Percentiles rank a stretch among this genome's conserved stretches.
phyloP scores from a whole-genome alignment of 106 monocot species.

The Cymbidium sinense region DNA sequence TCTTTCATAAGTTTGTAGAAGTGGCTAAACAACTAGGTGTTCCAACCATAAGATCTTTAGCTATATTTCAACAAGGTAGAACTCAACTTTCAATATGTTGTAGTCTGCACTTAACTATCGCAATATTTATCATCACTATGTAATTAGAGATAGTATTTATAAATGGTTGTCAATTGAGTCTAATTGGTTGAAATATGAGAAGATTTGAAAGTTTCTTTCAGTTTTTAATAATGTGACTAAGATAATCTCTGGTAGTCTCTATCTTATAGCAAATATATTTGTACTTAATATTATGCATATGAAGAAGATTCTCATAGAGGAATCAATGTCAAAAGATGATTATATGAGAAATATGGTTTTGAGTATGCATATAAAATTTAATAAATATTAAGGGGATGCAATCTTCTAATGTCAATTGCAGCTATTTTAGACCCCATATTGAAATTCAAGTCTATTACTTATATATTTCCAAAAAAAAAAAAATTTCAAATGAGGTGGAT shows the following conservation, averaged over 20 bases:
- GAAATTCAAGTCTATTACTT: background rate
- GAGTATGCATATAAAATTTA: background rate
- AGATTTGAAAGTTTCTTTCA: background rate
- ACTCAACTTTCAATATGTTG: background rate
- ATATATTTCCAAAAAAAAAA: background rate
- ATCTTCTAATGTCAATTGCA: constrained; percentile 8
- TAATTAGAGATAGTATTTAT: background rate
- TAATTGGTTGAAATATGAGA: background rate
- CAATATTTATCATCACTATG: background rate
- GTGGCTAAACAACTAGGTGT: too few relatives aligned
- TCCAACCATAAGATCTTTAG: too few relatives aligned
- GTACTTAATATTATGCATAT: background rate
- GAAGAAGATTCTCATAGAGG: background rate
- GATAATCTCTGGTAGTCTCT: background rate
- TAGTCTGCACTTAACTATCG: background rate
- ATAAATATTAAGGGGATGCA: constrained; percentile 12
- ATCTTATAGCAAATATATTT: background rate
- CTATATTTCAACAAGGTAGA: too few relatives aligned
- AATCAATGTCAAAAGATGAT: background rate
- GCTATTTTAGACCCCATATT: background rate
- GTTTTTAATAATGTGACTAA: background rate
- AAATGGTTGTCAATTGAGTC: background rate
- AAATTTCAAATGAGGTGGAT: background rate
- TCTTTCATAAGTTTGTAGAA: too few relatives aligned
- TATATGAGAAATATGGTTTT: too few relatives aligned